These are phyloP conservation scores for Cladosporium sphaerospermum DNA, from an alignment of 2,329 filamentous ascomycete genomes.

Conservation along the genomic window DNA sequence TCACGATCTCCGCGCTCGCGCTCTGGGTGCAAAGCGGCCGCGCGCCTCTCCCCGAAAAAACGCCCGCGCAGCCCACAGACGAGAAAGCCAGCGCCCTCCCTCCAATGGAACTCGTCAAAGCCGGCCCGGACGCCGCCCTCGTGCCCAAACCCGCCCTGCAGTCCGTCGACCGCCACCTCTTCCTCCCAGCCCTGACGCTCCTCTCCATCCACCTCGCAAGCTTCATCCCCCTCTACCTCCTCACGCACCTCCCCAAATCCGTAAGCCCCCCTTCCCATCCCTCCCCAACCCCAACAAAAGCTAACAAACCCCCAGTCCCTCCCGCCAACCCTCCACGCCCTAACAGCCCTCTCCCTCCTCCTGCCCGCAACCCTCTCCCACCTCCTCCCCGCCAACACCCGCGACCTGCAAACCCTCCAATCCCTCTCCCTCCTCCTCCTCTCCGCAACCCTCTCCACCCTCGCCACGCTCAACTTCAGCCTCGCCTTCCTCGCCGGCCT, in stretches of 20 bases:
- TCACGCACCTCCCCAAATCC: constrained; percentile 64
- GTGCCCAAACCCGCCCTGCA: constrained; percentile 34
- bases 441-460: constrained; percentile 83
- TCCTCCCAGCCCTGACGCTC: constrained; percentile 68
- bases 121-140: constrained; percentile 31
- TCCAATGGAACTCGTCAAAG: constrained; percentile 32
- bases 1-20: constrained; percentile 89
- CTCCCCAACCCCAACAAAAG: not conserved
- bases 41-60: constrained; percentile 17
- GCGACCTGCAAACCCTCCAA: constrained; percentile 74
- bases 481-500: constrained; percentile 81
- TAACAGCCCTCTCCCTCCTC: constrained; percentile 42
- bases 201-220: constrained; percentile 68
- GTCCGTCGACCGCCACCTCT: constrained; percentile 57
- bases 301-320: constrained; percentile 11
- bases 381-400: constrained; percentile 30
- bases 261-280: constrained; percentile 47
- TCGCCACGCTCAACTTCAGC: constrained; percentile 94
- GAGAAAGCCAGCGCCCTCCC: constrained; percentile 27
- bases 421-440: constrained; percentile 89
- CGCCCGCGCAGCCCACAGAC: constrained; percentile 27
- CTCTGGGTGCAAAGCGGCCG: constrained; percentile 85
- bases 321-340: constrained; percentile 36
- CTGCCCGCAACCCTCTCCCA: constrained; percentile 22
- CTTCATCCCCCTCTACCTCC: constrained; percentile 74